A percentile compares a stretch with the other conserved stretches of the same genome.
phyloP scores from a whole-genome alignment of 2,329 filamentous ascomycete genomes.

The Botrytis elliptica region DNA sequence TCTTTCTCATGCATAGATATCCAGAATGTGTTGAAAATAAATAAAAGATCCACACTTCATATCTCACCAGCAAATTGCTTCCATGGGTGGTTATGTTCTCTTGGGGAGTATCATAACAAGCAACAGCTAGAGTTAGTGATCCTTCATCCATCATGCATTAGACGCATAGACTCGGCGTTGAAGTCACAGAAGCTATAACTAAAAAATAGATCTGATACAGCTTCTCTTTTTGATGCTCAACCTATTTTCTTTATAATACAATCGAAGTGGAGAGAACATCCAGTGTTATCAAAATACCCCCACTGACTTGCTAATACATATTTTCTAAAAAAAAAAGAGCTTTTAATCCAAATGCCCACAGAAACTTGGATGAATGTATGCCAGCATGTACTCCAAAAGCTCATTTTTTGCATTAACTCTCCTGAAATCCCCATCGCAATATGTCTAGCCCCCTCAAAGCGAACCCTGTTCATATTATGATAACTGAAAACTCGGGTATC shows the following conservation, averaged over 20 bases:
- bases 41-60: not conserved
- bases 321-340: not conserved
- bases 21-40: too few relatives aligned
- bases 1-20: too few relatives aligned
- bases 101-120: not conserved
- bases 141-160: not conserved
- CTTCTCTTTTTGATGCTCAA: not conserved
- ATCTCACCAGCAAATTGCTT: not conserved
- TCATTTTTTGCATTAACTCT: not conserved
- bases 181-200: not conserved
- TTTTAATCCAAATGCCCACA: too few relatives aligned
- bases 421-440: too few relatives aligned
- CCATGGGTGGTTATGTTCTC: not conserved
- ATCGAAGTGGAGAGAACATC: not conserved
- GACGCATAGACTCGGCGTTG: not conserved
- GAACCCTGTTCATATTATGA: too few relatives aligned
- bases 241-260: not conserved
- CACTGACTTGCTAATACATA: not conserved
- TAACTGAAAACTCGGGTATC: too few relatives aligned
- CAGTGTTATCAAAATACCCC: not conserved
- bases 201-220: fast-evolving
- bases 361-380: not conserved
- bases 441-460: too few relatives aligned
- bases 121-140: not conserved
- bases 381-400: not conserved